Evolutionary conservation across 805 yeast genomes (phyloP), one percentile per base, ranked within the genome.

Genomic region (Dipodascus albidus): DNA sequence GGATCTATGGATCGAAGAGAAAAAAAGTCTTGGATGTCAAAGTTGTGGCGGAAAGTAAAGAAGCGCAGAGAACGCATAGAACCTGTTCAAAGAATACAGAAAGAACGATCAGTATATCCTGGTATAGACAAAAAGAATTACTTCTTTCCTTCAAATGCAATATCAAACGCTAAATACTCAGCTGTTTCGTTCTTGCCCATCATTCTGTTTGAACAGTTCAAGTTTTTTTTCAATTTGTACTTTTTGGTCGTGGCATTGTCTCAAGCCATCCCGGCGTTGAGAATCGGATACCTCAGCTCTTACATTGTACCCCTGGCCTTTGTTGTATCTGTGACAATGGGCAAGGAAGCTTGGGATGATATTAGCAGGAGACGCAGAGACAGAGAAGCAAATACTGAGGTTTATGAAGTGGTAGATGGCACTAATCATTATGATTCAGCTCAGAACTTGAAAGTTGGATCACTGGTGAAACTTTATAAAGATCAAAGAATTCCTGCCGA

Each of bases 301-400:
- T 93, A 93, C 66, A 77, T 95, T 20, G 96, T 90, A 8, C 99
- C 99, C 0, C 75, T 93, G 54, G 96, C 87, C 1, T 93, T 93
- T 73, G 99, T 93, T 15, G 71, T 93, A 44, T 73, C 85, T 0
- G 95, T 93, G 3, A 95, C 99, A 1, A 90, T 95, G 96, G 72
- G 83, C 60, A 93, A 93, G 67, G 99, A 93, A 66, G 98, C 97
- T 0, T 75, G 86, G 60, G 99, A 93, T 69, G 99, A 93, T 68
- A 77, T 91, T 8, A 85, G 84, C 55, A 81, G 99, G 64, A 77
- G 98, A 51, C 77, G 93, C 57, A 78, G 99, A 58, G 99, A 93
- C 67, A 74, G 73, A 48, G 98, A 90, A 61, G 88, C 95, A 50
- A 93, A 93, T 63, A 79, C 79, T 62, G 97, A 93, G 68, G 67